Percentiles rank a stretch among this genome's conserved stretches.
Conservation (phyloP, 768 basidiomycete species). For the Hemileccinum rubropunctum region DNA sequence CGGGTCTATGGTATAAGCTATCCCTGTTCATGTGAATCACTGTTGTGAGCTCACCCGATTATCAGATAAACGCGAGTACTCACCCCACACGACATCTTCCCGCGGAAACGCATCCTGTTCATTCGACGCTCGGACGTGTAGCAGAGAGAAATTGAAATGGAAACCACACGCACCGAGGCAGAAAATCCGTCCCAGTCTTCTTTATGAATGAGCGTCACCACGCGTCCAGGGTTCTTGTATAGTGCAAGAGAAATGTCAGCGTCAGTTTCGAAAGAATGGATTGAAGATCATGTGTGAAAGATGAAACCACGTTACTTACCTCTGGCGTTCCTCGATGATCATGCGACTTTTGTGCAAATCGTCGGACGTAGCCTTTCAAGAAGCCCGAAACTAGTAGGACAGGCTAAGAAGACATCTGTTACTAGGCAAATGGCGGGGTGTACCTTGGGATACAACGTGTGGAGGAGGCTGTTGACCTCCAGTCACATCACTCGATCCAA, state of each 20-base stretch:
- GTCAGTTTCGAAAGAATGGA: not conserved
- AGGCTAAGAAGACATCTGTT: not conserved
- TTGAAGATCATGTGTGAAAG: not conserved
- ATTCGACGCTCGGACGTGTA: not conserved
- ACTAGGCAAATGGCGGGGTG: not conserved
- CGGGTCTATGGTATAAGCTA: conserved; percentile 87
- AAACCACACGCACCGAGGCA: conserved; percentile 45
- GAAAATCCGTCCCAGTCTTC: conserved; percentile 85
- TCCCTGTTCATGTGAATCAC: conserved; percentile 47
- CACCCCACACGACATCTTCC: conserved; percentile 61
- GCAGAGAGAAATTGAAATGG: not conserved
- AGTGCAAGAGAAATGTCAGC: not conserved
- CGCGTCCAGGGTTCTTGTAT: conserved; percentile 73
- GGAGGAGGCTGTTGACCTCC: conserved; percentile 65
- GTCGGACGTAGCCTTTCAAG: conserved; percentile 84
- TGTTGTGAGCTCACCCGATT: not conserved
- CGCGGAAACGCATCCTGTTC: conserved; percentile 31
- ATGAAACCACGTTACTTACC: conserved; percentile 34
- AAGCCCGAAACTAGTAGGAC: conserved; percentile 65
- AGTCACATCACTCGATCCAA: not conserved
- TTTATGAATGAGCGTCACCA: conserved; percentile 86
- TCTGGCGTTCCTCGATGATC: conserved; percentile 92
- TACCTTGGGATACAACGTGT: conserved; percentile 69
- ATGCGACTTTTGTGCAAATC: conserved; percentile 89
- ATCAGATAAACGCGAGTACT: conserved; percentile 10